Percentiles rank a stretch among this genome's conserved stretches.
These are phyloP conservation scores for Senecio squalidus DNA, from an alignment of 140 eudicot species.

Conservation along the genomic window DNA sequence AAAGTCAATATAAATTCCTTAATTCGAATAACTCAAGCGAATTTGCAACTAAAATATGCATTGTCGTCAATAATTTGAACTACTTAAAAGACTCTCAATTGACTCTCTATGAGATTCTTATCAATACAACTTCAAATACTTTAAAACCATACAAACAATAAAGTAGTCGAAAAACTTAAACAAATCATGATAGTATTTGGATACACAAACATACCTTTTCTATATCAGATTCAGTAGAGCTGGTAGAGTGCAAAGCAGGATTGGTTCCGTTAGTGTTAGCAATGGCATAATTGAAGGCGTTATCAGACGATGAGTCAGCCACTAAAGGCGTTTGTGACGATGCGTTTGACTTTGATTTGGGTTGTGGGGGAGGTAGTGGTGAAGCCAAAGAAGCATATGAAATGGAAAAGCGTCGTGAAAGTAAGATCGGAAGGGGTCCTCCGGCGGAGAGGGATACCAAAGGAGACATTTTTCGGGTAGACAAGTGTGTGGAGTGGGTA, in stretches of 20 bases:
- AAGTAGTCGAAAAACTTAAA: too few relatives aligned
- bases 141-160: too few relatives aligned
- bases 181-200: too few relatives aligned
- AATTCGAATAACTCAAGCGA: too few relatives aligned
- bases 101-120: background rate
- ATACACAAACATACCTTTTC: slow-evolving; percentile 53
- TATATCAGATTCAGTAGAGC: slow-evolving; percentile 51
- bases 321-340: slow-evolving; percentile 27
- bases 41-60: too few relatives aligned
- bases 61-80: too few relatives aligned
- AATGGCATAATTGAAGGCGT: slow-evolving; percentile 27
- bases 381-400: slow-evolving; percentile 39
- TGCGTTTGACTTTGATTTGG: slow-evolving; percentile 18
- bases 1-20: too few relatives aligned
- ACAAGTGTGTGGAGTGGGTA: background rate
- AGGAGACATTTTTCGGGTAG: slow-evolving; percentile 12
- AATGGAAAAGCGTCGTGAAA: slow-evolving; percentile 11
- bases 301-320: slow-evolving; percentile 26
- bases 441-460: slow-evolving; percentile 8
- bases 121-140: background rate
- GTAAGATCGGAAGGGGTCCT: slow-evolving; percentile 1
- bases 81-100: background rate
- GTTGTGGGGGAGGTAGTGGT: slow-evolving; percentile 25
- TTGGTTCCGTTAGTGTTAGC: slow-evolving; percentile 38
- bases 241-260: slow-evolving; percentile 32